Percentiles rank a stretch among this genome's conserved stretches.
phyloP scores from a whole-genome alignment of 2,329 filamentous ascomycete genomes.

The Colletotrichum musae region DNA sequence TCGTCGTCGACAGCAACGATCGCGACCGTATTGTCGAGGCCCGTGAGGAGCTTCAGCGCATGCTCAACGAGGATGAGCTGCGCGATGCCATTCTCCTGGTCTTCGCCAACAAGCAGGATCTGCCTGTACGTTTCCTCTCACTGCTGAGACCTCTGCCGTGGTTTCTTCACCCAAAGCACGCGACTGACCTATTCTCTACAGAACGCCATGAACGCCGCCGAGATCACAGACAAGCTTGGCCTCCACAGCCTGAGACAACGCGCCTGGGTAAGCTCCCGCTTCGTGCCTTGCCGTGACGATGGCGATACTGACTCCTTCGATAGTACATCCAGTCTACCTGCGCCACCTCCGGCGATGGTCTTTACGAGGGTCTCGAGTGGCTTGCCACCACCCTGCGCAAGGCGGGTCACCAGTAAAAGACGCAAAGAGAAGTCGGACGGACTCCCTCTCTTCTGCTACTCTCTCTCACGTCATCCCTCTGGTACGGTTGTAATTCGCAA shows the following conservation, averaged over 20 bases:
- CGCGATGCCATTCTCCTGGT: constrained; percentile 96
- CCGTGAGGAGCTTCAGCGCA: constrained; percentile 95
- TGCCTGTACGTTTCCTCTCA: constrained; percentile 79
- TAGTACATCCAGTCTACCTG: constrained; percentile 99
- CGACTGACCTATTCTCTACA: constrained; percentile 53
- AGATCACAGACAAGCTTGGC: constrained; percentile 99
- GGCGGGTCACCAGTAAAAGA: constrained; percentile 74
- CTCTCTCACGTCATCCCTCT: constrained; percentile 60
- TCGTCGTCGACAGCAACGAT: constrained; percentile 99
- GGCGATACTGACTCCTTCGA: constrained; percentile 39
- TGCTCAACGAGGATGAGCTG: constrained; percentile 99
- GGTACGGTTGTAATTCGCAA: constrained; percentile 73
- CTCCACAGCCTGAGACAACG: constrained; percentile 99
- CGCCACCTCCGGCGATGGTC: constrained; percentile 98
- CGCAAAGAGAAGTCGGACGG: constrained; percentile 48
- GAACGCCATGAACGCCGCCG: constrained; percentile 99
- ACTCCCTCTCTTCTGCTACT: constrained; percentile 52
- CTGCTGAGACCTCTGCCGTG: background rate
- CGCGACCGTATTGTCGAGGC: constrained; percentile 98
- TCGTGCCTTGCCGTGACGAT: background rate
- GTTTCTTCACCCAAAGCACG: background rate
- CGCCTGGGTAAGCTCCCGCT: constrained; percentile 85
- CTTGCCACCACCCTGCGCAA: constrained; percentile 87
- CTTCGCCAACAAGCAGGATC: constrained; percentile 99
- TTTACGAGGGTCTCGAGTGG: constrained; percentile 99